A percentile compares a stretch with the other conserved stretches of the same genome.
phyloP scores from a whole-genome alignment of 1,284 basidiomycete species.

The Irpex rosettiformis region DNA sequence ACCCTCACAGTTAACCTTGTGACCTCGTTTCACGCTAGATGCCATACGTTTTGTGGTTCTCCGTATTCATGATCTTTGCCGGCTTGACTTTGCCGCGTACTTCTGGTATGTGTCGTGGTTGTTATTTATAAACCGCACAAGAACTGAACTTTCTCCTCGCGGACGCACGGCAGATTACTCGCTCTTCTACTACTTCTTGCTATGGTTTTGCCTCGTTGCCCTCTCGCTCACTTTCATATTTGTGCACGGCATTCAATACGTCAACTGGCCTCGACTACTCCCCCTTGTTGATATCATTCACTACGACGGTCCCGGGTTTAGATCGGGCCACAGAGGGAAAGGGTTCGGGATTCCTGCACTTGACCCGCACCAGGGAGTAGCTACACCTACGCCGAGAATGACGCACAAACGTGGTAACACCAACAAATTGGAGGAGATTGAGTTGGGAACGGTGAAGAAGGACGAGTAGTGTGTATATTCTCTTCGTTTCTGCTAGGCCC shows the following conservation, averaged over 20 bases:
- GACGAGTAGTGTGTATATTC: conserved; percentile 46
- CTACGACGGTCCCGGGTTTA: conserved; percentile 86
- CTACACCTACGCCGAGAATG: conserved; percentile 31
- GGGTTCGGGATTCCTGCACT: conserved; percentile 48
- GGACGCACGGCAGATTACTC: conserved; percentile 57
- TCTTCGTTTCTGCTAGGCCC: background rate
- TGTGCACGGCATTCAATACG: conserved; percentile 82
- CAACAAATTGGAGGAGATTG: conserved; percentile 47
- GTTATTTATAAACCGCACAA: conserved; percentile 48
- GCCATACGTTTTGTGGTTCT: conserved; percentile 81
- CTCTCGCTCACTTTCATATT: conserved; percentile 69
- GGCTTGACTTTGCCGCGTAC: conserved; percentile 81
- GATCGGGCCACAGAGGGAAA: conserved; percentile 74
- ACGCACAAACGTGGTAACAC: conserved; percentile 35
- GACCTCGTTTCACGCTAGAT: conserved; percentile 45
- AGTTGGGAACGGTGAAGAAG: conserved; percentile 65
- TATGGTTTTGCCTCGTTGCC: conserved; percentile 70
- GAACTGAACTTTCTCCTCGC: conserved; percentile 12
- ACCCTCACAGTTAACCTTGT: background rate
- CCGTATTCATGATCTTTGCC: conserved; percentile 84
- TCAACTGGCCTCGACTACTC: conserved; percentile 91
- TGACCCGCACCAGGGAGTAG: conserved; percentile 29
- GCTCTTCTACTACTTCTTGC: conserved; percentile 74
- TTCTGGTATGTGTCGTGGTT: conserved; percentile 56
- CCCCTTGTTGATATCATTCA: conserved; percentile 83